Percentiles rank a stretch among this genome's conserved stretches.
These are phyloP conservation scores for Solioccasus polychromus DNA, from an alignment of 768 basidiomycete genomes.

Conservation along the genomic window DNA sequence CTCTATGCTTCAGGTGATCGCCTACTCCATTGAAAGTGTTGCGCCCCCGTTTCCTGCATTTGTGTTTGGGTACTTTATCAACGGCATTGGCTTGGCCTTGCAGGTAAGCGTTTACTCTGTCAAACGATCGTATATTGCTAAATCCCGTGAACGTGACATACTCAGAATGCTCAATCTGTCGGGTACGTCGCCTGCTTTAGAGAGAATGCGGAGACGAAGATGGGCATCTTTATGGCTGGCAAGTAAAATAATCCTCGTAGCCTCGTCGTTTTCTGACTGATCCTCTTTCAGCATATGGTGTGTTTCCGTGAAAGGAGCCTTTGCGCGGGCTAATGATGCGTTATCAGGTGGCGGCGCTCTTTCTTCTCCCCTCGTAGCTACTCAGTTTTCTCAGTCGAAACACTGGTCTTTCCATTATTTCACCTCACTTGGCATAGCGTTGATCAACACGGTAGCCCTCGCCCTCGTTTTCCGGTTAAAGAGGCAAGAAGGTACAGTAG, in stretches of 20 bases:
- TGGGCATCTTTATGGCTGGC: conserved; percentile 63
- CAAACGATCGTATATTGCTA: too few species aligned
- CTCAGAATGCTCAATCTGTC: conserved; percentile 69
- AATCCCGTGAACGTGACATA: not conserved
- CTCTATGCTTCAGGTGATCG: conserved; percentile 49
- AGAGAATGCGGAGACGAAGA: conserved; percentile 56
- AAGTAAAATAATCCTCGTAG: not conserved
- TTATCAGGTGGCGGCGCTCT: conserved; percentile 50
- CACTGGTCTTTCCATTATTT: conserved; percentile 43
- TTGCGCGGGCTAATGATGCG: too few species aligned
- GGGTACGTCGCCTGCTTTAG: conserved; percentile 62
- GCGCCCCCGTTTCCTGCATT: conserved; percentile 66
- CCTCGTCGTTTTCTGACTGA: not conserved
- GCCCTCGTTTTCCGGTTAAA: conserved; percentile 59
- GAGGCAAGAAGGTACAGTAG: conserved; percentile 59
- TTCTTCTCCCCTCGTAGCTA: conserved; percentile 49
- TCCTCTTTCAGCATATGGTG: too few species aligned
- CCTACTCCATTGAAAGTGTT: conserved; percentile 50
- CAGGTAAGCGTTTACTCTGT: conserved; percentile 32
- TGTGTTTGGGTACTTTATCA: conserved; percentile 44
- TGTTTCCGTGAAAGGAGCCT: too few species aligned
- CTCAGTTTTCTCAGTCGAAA: conserved; percentile 42
- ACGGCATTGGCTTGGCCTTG: conserved; percentile 50
- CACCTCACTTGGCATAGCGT: conserved; percentile 62
- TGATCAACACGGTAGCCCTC: conserved; percentile 51